These are phyloP conservation scores for Lipomyces sp. DNA, from an alignment of 805 yeast species.

Conservation along the genomic window DNA sequence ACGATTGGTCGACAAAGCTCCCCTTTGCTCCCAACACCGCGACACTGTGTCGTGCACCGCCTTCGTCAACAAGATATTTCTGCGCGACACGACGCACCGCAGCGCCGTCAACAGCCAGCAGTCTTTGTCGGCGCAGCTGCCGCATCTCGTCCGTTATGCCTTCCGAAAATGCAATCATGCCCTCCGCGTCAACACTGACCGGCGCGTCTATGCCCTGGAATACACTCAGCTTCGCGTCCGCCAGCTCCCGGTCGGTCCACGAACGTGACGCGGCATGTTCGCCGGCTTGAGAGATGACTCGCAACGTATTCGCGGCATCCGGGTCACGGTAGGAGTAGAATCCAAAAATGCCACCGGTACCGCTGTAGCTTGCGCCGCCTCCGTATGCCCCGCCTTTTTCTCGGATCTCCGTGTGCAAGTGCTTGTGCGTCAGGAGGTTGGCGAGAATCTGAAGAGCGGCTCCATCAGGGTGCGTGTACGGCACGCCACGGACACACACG, in stretches of 20 bases:
- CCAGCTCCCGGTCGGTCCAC: conserved; percentile 65
- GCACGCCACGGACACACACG: conserved; percentile 59
- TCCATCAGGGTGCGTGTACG: conserved; percentile 68
- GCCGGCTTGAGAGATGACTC: conserved; percentile 55
- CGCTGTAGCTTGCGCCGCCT: conserved; percentile 84
- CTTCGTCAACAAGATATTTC: conserved; percentile 49
- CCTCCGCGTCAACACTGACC: conserved; percentile 73
- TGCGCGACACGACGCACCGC: conserved; percentile 68
- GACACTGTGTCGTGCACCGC: conserved; percentile 1
- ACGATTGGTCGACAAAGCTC: not conserved
- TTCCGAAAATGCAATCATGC: conserved; percentile 59
- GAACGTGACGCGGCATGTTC: conserved; percentile 46
- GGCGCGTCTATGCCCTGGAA: conserved; percentile 95
- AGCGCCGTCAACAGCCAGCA: conserved; percentile 60
- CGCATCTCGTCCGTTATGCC: conserved; percentile 75
- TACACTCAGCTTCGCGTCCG: conserved; percentile 84
- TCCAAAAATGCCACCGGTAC: conserved; percentile 72
- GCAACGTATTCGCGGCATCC: conserved; percentile 66
- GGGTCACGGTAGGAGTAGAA: conserved; percentile 95
- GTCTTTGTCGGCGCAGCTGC: conserved; percentile 71
- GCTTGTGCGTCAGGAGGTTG: conserved; percentile 73
- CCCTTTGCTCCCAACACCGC: conserved; percentile 21
- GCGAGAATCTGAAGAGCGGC: conserved; percentile 82
- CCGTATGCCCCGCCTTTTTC: conserved; percentile 99
- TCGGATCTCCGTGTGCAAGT: conserved; percentile 82